Conservation (phyloP, 768 basidiomycete genomes). For the Podaxis sp. region DNA sequence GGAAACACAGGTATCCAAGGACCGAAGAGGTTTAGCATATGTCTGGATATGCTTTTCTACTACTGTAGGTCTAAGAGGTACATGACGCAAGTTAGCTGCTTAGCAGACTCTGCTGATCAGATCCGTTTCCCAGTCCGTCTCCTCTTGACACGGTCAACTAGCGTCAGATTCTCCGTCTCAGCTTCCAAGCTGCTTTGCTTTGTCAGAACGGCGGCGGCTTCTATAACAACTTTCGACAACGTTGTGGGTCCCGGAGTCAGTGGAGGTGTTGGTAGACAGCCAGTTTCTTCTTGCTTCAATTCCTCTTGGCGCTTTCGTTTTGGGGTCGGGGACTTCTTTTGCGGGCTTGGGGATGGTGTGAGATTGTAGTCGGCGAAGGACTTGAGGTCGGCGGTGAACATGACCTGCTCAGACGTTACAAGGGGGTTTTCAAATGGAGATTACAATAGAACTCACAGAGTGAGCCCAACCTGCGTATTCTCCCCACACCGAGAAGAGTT, state of each 20-base stretch:
- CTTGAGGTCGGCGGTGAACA: conserved; percentile 76
- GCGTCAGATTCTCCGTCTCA: conserved; percentile 1
- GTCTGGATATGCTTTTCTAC: too few species aligned
- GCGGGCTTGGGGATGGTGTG: conserved; percentile 19
- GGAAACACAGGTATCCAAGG: too few species aligned
- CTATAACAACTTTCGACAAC: conserved; percentile 22
- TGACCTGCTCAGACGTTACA: conserved; percentile 41
- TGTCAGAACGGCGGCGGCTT: not conserved
- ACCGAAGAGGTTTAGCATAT: too few species aligned
- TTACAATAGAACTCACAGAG: conserved; percentile 44
- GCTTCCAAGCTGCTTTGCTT: not conserved
- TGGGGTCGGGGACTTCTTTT: conserved; percentile 9
- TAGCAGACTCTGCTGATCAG: not conserved
- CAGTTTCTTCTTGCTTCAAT: not conserved
- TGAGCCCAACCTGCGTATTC: conserved; percentile 91
- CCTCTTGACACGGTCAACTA: not conserved
- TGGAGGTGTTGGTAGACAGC: conserved; percentile 22
- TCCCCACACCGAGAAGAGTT: conserved; percentile 71
- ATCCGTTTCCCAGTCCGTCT: not conserved
- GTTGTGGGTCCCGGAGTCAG: conserved; percentile 30
- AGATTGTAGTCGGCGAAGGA: conserved; percentile 62
- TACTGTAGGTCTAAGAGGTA: too few species aligned
- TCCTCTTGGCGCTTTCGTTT: conserved; percentile 11
- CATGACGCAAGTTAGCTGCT: too few species aligned
- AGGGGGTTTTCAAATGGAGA: not conserved